Percentiles rank a stretch among this genome's conserved stretches.
phyloP scores from a whole-genome alignment of 495 filamentous ascomycete species.

The Penicillium psychrofluorescens region DNA sequence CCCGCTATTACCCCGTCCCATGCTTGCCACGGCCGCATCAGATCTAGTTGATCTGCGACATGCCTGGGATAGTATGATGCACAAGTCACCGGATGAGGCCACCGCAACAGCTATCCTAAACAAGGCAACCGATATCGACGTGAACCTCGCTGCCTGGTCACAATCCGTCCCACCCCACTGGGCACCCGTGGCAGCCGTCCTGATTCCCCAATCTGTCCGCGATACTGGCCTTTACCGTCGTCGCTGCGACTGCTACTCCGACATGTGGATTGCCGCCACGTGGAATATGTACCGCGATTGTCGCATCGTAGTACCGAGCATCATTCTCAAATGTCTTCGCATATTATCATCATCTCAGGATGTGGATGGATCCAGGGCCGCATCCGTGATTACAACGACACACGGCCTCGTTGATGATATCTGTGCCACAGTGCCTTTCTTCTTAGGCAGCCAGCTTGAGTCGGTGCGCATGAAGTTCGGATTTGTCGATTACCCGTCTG shows the following conservation, averaged over 20 bases:
- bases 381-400: conserved; percentile 7
- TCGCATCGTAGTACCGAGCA: conserved; percentile 46
- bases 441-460: conserved; percentile 29
- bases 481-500: conserved; percentile 29
- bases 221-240: conserved; percentile 37
- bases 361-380: conserved; percentile 1
- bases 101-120: conserved; percentile 12
- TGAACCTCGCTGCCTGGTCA: conserved; percentile 20
- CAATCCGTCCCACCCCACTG: conserved; percentile 22
- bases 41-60: conserved; percentile 22
- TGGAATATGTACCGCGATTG: conserved; percentile 61
- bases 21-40: conserved; percentile 18
- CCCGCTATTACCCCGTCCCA: conserved; percentile 10
- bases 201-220: conserved; percentile 27
- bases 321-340: conserved; percentile 32
- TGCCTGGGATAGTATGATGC: conserved; percentile 13
- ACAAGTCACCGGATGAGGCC: neutral
- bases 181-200: conserved; percentile 20
- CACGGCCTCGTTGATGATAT: conserved; percentile 30
- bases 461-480: conserved; percentile 22
- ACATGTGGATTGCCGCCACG: conserved; percentile 51
- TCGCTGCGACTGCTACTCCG: conserved; percentile 51
- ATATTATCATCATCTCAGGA: conserved; percentile 6
- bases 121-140: conserved; percentile 21
- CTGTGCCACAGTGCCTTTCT: conserved; percentile 35